Evolutionary conservation across 2,329 filamentous ascomycete genomes (phyloP), one percentile per base, ranked within the genome.

Genomic region (Orbilia blumenaviensis): DNA sequence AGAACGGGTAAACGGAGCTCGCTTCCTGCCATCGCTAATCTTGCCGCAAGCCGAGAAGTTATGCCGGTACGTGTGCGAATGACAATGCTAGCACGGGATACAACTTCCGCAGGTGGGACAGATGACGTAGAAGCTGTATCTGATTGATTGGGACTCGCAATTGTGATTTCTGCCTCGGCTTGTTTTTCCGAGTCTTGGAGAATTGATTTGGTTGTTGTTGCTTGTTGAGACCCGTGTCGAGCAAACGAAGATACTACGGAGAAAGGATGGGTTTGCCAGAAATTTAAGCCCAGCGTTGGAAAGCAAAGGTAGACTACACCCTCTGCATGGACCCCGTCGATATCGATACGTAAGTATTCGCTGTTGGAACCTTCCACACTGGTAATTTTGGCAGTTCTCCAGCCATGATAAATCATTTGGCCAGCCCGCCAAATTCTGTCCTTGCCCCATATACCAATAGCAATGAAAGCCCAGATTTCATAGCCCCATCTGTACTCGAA

Each of bases 231-330:
- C 6, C 32, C 32, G n/a, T 52, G 42, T 25, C 52, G 52, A 21
- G 78, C 71, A 50, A 76, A 77, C 36, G 52, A 74, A 48, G 52
- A 76, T 9, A 76, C 76, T 10, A 83, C 81, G 0, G 82, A 83
- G 61, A 84, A 82, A 3, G 83, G 83, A 48, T 83, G 82, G 18
- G 77, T 82, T 52, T 83, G 82, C 83, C 82, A 84, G 61, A 83
- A 78, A 0, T 80, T 77, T 82, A 83, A 83, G 36, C 79, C 78
- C 10, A 84, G 64, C 0, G 81, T 81, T n/a, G 82, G 82, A 60
- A 83, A 83, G 78, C 80, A 80, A 0, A 84, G 79, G 67, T 84
- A 84, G 0, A 80, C 82, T 27, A 82, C 80, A 2, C 82, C 81
- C 0, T 56, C 56, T 21, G 41, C 25, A 3, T 56, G 58, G 9